A percentile compares a stretch with the other conserved stretches of the same genome.
These are phyloP conservation scores for Tulasnella sp. DNA, from an alignment of 768 basidiomycete genomes.

Conservation along the genomic window DNA sequence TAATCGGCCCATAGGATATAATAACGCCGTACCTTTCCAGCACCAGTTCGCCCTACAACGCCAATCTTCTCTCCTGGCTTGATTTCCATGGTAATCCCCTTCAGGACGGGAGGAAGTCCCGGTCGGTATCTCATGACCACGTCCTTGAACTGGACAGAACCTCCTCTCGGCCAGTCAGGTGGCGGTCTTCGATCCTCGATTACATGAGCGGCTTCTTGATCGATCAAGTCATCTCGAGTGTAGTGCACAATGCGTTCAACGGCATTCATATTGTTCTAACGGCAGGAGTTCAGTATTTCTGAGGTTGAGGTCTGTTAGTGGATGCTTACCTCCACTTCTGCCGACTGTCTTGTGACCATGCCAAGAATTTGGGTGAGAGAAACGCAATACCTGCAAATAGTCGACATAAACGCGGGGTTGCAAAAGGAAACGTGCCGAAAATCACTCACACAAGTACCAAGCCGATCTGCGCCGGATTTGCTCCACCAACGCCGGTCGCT, in stretches of 20 bases:
- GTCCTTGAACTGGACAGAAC: conserved; percentile 54
- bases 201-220: conserved; percentile 60
- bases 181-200: conserved; percentile 49
- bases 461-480: conserved; percentile 62
- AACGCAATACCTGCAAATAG: conserved; percentile 30
- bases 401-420: background rate
- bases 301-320: background rate
- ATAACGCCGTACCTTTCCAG: background rate
- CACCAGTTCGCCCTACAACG: conserved; percentile 50
- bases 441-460: conserved; percentile 51
- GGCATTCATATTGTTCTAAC: conserved; percentile 56
- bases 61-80: conserved; percentile 67
- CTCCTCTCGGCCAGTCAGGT: conserved; percentile 53
- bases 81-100: conserved; percentile 51
- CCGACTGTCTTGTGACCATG: conserved; percentile 49
- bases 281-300: background rate
- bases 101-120: conserved; percentile 64
- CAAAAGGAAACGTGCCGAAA: background rate
- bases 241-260: conserved; percentile 56
- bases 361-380: conserved; percentile 46
- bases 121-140: conserved; percentile 46
- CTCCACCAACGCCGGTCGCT: conserved; percentile 46
- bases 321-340: conserved; percentile 52
- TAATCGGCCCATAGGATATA: background rate
- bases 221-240: conserved; percentile 41